These are phyloP conservation scores for Primulina huaijiensis DNA, from an alignment of 257 asterid species.

Conservation along the genomic window DNA sequence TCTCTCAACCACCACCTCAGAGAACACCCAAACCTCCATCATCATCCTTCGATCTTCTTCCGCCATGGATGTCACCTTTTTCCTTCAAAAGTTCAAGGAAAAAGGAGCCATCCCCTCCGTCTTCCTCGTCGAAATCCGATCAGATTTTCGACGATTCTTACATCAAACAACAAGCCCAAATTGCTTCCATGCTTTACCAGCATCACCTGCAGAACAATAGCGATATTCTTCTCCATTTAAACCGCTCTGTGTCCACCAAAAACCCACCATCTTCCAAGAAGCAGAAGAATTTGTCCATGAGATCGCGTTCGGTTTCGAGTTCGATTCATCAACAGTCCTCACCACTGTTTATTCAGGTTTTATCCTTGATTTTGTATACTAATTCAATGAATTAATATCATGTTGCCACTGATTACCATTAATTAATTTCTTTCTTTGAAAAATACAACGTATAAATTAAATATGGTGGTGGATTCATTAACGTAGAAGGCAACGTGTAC, in stretches of 20 bases:
- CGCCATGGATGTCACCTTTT: slow-evolving; percentile 41
- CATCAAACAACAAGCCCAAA: slow-evolving; percentile 54
- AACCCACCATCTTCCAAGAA: slow-evolving; percentile 34
- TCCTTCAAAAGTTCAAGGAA: slow-evolving; percentile 32
- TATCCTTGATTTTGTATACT: background rate
- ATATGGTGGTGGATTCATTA: background rate
- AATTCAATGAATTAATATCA: background rate
- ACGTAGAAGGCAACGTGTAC: slow-evolving; percentile 6
- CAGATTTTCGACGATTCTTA: slow-evolving; percentile 39
- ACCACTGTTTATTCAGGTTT: slow-evolving; percentile 45
- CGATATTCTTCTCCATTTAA: slow-evolving; percentile 37
- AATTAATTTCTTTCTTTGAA: too few relatives aligned
- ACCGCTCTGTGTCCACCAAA: slow-evolving; percentile 50
- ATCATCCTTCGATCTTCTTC: slow-evolving; percentile 31
- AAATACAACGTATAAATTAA: background rate
- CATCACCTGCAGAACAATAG: slow-evolving; percentile 49
- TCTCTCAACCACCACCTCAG: slow-evolving; percentile 33
- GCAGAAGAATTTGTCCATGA: slow-evolving; percentile 33
- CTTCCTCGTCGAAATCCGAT: slow-evolving; percentile 26
- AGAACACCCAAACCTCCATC: slow-evolving; percentile 22
- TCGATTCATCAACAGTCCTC: slow-evolving; percentile 32
- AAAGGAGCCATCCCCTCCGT: slow-evolving; percentile 21
- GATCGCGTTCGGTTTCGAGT: slow-evolving; percentile 43
- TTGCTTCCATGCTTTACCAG: slow-evolving; percentile 53
- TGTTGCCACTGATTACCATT: background rate